Conservation (phyloP, 1,139 yeast species). For the Yamadazyma sp. region DNA sequence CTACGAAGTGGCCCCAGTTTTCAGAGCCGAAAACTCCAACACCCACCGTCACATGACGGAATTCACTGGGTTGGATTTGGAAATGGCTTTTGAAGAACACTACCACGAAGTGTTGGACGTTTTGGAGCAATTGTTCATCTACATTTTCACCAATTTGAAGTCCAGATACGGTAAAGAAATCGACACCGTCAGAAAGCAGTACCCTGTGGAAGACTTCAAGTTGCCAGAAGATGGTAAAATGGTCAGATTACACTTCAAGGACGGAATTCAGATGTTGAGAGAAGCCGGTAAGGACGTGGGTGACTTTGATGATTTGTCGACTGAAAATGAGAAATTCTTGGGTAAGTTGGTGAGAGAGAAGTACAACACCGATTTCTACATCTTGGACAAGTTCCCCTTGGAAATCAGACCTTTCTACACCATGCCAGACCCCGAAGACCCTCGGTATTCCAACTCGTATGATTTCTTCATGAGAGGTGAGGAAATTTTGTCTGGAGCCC, state of each 20-base stretch:
- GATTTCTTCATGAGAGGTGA: conserved; percentile 99
- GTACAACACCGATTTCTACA: conserved; percentile 96
- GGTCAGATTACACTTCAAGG: conserved; percentile 87
- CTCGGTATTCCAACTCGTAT: conserved; percentile 89
- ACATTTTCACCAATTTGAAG: conserved; percentile 83
- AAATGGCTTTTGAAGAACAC: conserved; percentile 97
- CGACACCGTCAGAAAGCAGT: conserved; percentile 87
- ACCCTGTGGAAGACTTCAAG: conserved; percentile 96
- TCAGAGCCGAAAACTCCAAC: conserved; percentile 98
- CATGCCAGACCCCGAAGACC: conserved; percentile 94
- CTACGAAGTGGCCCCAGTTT: conserved; percentile 95
- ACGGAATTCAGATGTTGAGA: conserved; percentile 83
- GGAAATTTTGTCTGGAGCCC: conserved; percentile 98
- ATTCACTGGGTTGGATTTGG: conserved; percentile 95
- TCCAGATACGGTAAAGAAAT: conserved; percentile 78
- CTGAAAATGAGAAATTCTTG: conserved; percentile 90
- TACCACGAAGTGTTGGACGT: conserved; percentile 91
- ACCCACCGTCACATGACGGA: conserved; percentile 99
- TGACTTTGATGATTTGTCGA: conserved; percentile 85
- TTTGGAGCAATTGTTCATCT: conserved; percentile 81
- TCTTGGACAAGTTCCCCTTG: conserved; percentile 96
- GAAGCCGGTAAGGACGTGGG: conserved; percentile 80
- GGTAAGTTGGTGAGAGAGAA: conserved; percentile 91
- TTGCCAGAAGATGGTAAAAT: conserved; percentile 87
- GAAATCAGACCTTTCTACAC: conserved; percentile 98